Base-by-base conservation (phyloP, 139 green algal species). In the Microglena sp. region DNA sequence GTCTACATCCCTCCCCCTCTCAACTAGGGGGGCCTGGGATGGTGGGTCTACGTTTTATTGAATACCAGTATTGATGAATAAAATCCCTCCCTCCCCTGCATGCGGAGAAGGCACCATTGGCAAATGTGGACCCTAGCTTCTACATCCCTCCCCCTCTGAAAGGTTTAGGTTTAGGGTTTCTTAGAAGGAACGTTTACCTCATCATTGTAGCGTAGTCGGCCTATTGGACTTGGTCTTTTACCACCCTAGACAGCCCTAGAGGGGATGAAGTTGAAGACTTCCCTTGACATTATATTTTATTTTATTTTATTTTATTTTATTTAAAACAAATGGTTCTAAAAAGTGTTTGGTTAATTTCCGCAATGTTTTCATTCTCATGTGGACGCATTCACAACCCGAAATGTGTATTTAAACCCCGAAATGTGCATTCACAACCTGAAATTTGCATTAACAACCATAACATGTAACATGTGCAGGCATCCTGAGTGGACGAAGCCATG, bases 401-500 rank as follows among this genome's bases (percentile, higher is more conserved):
- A n/a, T n/a, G n/a, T n/a, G n/a, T n/a, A n/a, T n/a, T n/a, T n/a
- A n/a, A n/a, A n/a, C n/a, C n/a, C n/a, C n/a, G n/a, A n/a, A n/a
- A n/a, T n/a, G n/a, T n/a, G n/a, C n/a, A n/a, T n/a, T n/a, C n/a
- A n/a, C n/a, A n/a, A n/a, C n/a, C n/a, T n/a, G n/a, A n/a, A n/a
- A n/a, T n/a, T n/a, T n/a, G n/a, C n/a, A n/a, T n/a, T n/a, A n/a
- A n/a, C n/a, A n/a, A n/a, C n/a, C n/a, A n/a, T n/a, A n/a, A n/a
- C n/a, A n/a, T n/a, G n/a, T n/a, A n/a, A n/a, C n/a, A n/a, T n/a
- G n/a, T n/a, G n/a, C 53, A 60, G 56, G 56, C 24, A 64, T n/a
- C 56, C 56, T 31, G 56, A 64, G 31, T 64, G 56, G 56, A 44
- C 56, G 31, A 64, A 64, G 31, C 29, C 28, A 24, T 64, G 56